Evolutionary conservation across 768 basidiomycete species (phyloP).

Genomic region (Phaeolepiota aurea): DNA sequence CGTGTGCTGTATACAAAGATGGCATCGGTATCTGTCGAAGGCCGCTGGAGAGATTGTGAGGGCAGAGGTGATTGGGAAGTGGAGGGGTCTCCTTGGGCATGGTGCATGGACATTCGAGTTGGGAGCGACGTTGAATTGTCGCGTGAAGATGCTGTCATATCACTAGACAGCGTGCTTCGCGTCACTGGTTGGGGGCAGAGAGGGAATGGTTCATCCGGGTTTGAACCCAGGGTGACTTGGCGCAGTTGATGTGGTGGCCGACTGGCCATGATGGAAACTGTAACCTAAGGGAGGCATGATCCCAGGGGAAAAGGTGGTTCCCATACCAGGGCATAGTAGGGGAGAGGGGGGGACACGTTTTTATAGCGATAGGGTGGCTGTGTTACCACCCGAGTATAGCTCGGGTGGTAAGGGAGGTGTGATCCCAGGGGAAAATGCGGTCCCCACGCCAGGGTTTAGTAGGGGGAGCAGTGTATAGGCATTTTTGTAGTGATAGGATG

Average conservation of each 20-base stretch:
- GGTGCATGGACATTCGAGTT: neutral
- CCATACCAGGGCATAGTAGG: no score
- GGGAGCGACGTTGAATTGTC: no score
- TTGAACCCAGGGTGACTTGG: constrained; percentile 18
- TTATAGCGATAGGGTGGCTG: neutral
- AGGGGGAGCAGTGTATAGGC: neutral
- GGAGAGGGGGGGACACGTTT: neutral
- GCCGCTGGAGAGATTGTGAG: neutral
- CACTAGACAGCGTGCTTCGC: constrained; percentile 6
- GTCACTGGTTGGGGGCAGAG: constrained; percentile 3
- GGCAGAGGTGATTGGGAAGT: neutral
- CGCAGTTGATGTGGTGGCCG: constrained; percentile 18
- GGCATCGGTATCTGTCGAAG: constrained; percentile 13
- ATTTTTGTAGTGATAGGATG: no score
- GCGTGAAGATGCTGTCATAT: neutral
- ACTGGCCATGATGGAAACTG: no score
- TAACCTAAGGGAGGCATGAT: no score
- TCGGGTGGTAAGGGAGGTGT: neutral
- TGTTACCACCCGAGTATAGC: neutral
- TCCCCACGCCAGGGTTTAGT: neutral
- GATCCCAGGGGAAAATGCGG: neutral
- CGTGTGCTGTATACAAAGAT: constrained; percentile 25
- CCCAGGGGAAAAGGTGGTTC: no score
- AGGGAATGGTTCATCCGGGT: constrained; percentile 11
- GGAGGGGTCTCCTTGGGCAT: neutral